Percentiles rank a stretch among this genome's conserved stretches.
These are phyloP conservation scores for Xylariaceae sp. DNA, from an alignment of 2,329 filamentous ascomycete genomes.

Conservation along the genomic window DNA sequence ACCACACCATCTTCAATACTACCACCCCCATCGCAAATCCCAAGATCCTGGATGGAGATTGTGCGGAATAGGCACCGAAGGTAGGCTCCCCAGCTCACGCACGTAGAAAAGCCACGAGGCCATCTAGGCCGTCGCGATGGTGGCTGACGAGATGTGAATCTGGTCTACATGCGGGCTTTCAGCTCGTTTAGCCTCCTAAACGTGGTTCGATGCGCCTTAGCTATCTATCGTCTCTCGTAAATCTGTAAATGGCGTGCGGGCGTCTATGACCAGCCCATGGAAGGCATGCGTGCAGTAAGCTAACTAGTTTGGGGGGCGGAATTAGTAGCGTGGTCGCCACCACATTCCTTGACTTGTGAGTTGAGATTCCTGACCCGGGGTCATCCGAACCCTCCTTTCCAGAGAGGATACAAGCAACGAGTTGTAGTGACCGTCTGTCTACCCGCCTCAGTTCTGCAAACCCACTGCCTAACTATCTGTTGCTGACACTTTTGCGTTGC, in stretches of 20 bases:
- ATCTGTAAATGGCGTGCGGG: too few species aligned
- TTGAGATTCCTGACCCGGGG: constrained; percentile 6
- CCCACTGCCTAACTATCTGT: background rate
- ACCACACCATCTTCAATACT: background rate
- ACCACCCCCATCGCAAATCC: background rate
- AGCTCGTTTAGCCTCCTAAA: too few species aligned
- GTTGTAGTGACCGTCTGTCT: too few species aligned
- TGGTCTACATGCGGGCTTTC: too few species aligned
- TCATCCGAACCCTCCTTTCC: constrained; percentile 5
- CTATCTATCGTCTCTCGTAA: too few species aligned
- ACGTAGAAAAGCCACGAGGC: background rate
- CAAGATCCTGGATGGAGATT: background rate
- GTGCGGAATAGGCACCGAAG: background rate
- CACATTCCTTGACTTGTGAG: constrained; percentile 23
- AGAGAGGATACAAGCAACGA: background rate
- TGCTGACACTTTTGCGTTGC: background rate
- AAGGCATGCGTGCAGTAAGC: background rate
- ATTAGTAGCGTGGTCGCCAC: constrained; percentile 9
- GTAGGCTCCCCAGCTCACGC: background rate
- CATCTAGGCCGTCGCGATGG: background rate
- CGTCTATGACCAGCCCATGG: background rate
- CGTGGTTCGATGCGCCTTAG: too few species aligned
- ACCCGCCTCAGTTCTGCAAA: background rate
- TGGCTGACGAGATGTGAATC: too few species aligned
- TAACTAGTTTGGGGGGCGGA: background rate